Evolutionary conservation across 768 basidiomycete species (phyloP), one percentile per base, ranked within the genome.

Genomic region (Termitomyces sp.): DNA sequence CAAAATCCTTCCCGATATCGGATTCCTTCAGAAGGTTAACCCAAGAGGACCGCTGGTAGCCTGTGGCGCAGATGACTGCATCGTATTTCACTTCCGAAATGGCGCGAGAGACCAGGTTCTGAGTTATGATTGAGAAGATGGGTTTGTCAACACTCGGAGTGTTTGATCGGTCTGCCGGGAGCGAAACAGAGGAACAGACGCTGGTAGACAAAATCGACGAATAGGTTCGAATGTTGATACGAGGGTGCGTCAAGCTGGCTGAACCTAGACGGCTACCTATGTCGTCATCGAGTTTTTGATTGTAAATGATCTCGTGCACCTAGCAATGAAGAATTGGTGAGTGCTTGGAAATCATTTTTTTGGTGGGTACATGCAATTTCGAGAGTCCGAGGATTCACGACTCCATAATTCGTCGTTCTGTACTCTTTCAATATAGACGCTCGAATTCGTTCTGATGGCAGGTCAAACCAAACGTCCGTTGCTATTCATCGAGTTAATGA

Each of bases 41-140:
- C 79, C 79, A 81, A 0, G 69, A 66, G n/a, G 71, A 67, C 26
- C 79, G 73, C 54, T 79, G 74, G 62, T 82, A 82, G 12, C 80
- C 81, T 11, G 81, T 82, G 2, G 78, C 80, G 63, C 76, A 80
- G 50, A 82, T 64, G 61, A 82, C 63, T 26, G 65, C 70, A 60
- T 82, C 77, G 64, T 81, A 82, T 24, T 63, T 63, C 35, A 61
- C 55, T 45, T 70, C 65, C 12, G 62, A 58, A 53, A 68, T 60
- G 14, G 68, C 62, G 11, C 65, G 66, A n/a, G 68, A 70, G 45
- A 76, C 64, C 9, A 71, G 58, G 60, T 77, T 70, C 62, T 72
- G 70, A 42, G 77, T 64, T 51, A 69, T 58, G 12, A 72, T 52
- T 15, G 53, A 38, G 60, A 65, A 61, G 34, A 12, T 44, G 15